Evolutionary conservation across 495 filamentous ascomycete species (phyloP).

Genomic region (Hyaloscypha hepaticicola): DNA sequence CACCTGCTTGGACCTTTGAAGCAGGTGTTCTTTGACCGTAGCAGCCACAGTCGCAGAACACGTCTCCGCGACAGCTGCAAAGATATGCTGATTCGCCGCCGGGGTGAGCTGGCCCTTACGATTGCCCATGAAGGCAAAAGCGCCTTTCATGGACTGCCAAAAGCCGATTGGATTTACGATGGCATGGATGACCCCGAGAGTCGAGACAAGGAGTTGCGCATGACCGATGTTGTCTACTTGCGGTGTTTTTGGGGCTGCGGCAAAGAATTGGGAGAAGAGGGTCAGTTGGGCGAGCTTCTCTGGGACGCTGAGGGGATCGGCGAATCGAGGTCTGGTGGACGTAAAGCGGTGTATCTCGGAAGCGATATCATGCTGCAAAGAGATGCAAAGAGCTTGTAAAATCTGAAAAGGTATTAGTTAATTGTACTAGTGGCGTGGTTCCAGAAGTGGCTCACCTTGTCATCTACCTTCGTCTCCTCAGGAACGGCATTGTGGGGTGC

Average conservation of each 20-base stretch:
- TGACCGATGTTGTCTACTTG: slow-evolving; percentile 8
- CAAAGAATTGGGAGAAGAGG: slow-evolving; percentile 11
- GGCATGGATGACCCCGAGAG: slow-evolving; percentile 11
- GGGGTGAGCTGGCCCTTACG: slow-evolving; percentile 11
- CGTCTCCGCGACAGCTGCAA: not conserved
- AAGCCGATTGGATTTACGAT: slow-evolving; percentile 16
- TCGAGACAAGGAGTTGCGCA: slow-evolving; percentile 9
- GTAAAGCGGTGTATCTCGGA: slow-evolving; percentile 11
- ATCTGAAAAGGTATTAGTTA: slow-evolving; percentile 8
- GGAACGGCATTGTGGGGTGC: not conserved
- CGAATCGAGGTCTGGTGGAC: slow-evolving; percentile 6
- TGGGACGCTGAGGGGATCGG: slow-evolving; percentile 5
- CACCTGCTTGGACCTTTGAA: slow-evolving; percentile 7
- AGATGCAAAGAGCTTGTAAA: slow-evolving; percentile 13
- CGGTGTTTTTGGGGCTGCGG: not conserved
- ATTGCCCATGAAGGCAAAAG: slow-evolving; percentile 8
- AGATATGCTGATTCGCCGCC: not conserved
- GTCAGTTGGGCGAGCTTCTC: slow-evolving; percentile 7
- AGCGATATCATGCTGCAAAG: slow-evolving; percentile 11
- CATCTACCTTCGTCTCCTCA: not conserved
- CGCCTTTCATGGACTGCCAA: slow-evolving; percentile 10
- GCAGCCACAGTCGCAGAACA: slow-evolving; percentile 3
- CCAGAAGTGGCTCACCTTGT: slow-evolving; percentile 2
- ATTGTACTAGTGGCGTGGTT: not conserved
- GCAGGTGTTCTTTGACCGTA: slow-evolving; percentile 1